Evolutionary conservation across 805 yeast genomes (phyloP), one percentile per base, ranked within the genome.

Genomic region (Teunomyces panamensis): DNA sequence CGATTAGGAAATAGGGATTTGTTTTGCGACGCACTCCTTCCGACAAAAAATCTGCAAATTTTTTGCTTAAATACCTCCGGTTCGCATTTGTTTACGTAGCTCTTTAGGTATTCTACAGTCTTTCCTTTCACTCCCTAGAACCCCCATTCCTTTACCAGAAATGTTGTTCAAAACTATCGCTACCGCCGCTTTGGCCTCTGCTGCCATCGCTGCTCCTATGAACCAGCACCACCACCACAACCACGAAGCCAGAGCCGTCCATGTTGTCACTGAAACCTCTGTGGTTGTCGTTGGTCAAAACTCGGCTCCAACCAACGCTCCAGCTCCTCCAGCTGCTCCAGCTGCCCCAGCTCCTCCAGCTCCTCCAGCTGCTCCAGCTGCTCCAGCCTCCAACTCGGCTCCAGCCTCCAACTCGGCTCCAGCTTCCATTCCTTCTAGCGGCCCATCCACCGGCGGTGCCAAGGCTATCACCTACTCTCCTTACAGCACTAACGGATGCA

Each of bases 391-490:
- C 30, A 29, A 2, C 32, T 29, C 13, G 29, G 32, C 32, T 29
- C 32, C 32, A 8, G 32, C 43, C 55, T 16, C 16, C 16, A 20
- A 17, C 49, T 13, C 28, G 29, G 39, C 52, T 13, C 46, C 32
- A 36, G 48, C 5, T 20, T 20, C 24, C 6, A 20, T 20, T 20
- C 24, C 24, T 20, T 20, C 24, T 20, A 5, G 5, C 24, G 24
- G 24, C 24, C 24, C 24, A 20, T 20, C 24, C 6, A 20, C 24
- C 24, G 24, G 24, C 26, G 77, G 79, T 51, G 75, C 84, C 52
- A 81, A 78, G 68, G 96, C 94, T 78, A 76, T 87, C 59, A 81
- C 90, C 49, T 87, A 87, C 78, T 82, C 91, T 44, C 96, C 96
- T 56, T 87, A 87, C 79, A 71, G 82, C 49, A 63, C 77, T 49